A percentile compares a stretch with the other conserved stretches of the same genome.
Conservation (phyloP, 2,329 filamentous ascomycete species). For the Alternaria arborescens region DNA sequence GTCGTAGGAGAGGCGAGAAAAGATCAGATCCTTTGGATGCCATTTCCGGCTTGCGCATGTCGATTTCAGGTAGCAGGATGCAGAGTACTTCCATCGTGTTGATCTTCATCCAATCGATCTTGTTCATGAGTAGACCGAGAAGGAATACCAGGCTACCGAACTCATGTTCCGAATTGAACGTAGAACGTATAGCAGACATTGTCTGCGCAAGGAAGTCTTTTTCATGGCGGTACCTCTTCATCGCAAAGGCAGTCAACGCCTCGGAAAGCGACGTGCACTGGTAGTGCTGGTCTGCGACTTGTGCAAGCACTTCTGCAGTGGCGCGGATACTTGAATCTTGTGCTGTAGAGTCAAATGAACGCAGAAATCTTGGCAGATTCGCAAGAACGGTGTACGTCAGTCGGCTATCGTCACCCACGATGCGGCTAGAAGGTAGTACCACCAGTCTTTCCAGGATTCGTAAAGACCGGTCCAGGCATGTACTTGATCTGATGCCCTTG, state of each 20-base stretch:
- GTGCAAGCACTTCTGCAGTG: constrained; percentile 74
- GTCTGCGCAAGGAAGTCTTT: constrained; percentile 80
- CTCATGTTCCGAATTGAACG: constrained; percentile 83
- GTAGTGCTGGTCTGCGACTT: constrained; percentile 78
- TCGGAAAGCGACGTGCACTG: constrained; percentile 72
- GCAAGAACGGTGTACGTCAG: constrained; percentile 87
- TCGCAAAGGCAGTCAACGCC: constrained; percentile 75
- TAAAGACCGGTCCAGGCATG: constrained; percentile 80
- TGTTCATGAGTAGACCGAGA: constrained; percentile 90
- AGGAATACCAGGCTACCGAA: constrained; percentile 88
- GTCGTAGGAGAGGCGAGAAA: constrained; percentile 87
- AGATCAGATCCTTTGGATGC: constrained; percentile 91
- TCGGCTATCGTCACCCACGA: constrained; percentile 83
- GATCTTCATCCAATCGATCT: constrained; percentile 85
- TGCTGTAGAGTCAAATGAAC: constrained; percentile 74
- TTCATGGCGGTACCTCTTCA: constrained; percentile 70
- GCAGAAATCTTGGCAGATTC: constrained; percentile 87
- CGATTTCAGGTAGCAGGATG: constrained; percentile 84
- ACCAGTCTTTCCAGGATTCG: constrained; percentile 80
- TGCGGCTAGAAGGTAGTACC: constrained; percentile 76
- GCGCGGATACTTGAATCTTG: constrained; percentile 60
- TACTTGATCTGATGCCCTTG: constrained; percentile 88
- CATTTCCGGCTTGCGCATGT: constrained; percentile 91
- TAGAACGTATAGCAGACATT: constrained; percentile 75
- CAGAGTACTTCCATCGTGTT: constrained; percentile 92